These are phyloP conservation scores for Tetracentron sinense DNA, from an alignment of 164 flowering plant genomes.

Conservation along the genomic window DNA sequence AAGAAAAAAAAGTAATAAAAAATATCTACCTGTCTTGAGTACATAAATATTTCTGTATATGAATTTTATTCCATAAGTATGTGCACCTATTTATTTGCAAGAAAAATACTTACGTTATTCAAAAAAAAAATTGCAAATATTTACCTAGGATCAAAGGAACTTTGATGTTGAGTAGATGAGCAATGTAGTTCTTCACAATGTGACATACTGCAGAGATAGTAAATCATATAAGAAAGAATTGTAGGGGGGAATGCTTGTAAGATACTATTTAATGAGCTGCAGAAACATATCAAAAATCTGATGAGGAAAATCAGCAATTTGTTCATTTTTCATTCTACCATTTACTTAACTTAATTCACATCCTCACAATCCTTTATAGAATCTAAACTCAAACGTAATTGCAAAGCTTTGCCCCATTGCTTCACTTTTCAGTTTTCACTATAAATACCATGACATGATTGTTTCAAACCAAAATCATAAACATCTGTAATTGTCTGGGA, in stretches of 20 bases:
- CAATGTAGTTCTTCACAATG: slow-evolving; percentile 85
- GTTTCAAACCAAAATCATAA: no score
- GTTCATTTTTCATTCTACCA: background rate
- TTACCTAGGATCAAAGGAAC: slow-evolving; percentile 87
- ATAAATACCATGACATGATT: no score
- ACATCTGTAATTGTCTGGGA: no score
- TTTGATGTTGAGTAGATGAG: slow-evolving; percentile 63
- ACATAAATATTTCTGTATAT: background rate
- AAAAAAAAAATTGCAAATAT: background rate
- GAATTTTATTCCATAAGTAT: background rate
- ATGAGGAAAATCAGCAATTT: background rate
- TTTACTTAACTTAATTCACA: no score
- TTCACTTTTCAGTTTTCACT: no score
- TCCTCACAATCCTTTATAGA: no score
- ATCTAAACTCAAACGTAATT: no score
- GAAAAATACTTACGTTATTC: no score
- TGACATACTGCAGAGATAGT: slow-evolving; percentile 61
- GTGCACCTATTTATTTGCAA: background rate
- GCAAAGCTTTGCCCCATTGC: no score
- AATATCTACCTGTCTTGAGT: background rate
- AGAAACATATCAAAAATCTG: slow-evolving; percentile 2
- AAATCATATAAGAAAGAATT: slow-evolving; percentile 5
- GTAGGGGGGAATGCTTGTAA: background rate
- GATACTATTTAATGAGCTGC: background rate
- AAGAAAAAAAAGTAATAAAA: no score